Evolutionary conservation across 164 flowering plant species (phyloP).

Genomic region (Litsea cubeba): DNA sequence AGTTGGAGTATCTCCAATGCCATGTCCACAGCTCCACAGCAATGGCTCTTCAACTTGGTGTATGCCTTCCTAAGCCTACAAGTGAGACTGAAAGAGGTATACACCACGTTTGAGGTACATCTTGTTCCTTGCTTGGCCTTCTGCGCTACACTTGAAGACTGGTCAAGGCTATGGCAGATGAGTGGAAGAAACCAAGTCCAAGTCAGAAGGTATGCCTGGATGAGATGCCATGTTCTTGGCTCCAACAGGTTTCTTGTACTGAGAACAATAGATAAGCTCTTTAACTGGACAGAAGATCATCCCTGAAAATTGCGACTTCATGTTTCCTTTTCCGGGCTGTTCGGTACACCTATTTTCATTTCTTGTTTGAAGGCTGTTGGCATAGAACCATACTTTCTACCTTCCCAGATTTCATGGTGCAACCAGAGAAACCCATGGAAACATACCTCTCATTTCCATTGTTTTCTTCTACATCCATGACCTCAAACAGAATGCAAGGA

Average conservation of each 20-base stretch:
- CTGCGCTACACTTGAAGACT: not conserved
- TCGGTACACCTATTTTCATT: too few relatives aligned
- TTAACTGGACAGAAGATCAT: too few relatives aligned
- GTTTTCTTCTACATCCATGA: too few relatives aligned
- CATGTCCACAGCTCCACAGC: conserved; percentile 66
- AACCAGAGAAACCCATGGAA: too few relatives aligned
- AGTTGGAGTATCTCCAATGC: conserved; percentile 46
- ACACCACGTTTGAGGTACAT: not conserved
- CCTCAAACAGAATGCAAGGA: too few relatives aligned
- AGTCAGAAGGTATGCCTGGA: not conserved
- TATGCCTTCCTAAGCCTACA: not conserved
- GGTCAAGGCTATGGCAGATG: not conserved
- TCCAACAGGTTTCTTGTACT: not conserved
- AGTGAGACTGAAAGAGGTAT: not conserved
- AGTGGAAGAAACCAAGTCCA: not conserved
- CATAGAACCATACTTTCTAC: too few relatives aligned
- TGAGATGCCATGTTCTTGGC: not conserved
- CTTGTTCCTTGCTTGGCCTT: not conserved
- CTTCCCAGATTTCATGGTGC: too few relatives aligned
- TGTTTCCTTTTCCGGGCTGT: too few relatives aligned
- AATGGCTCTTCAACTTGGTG: conserved; percentile 16
- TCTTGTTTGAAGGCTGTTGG: too few relatives aligned
- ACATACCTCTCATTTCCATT: too few relatives aligned
- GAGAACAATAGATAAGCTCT: not conserved
- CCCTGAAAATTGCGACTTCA: too few relatives aligned